Base-by-base conservation (phyloP, 164 flowering plant genomes). In the Vitis rupestris region DNA sequence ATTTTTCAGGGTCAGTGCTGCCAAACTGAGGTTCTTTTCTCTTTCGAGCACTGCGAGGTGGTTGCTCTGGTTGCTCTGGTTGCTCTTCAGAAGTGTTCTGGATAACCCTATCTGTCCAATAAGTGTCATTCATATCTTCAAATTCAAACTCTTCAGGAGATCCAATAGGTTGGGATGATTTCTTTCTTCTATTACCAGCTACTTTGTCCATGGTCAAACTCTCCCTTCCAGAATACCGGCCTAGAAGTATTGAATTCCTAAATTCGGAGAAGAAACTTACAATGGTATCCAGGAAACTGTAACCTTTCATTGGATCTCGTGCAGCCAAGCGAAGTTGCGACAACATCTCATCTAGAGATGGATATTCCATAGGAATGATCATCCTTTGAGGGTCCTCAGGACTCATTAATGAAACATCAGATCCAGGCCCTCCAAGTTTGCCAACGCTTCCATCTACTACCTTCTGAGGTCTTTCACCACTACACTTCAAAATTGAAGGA, bases 71-170 rank as follows among this genome's bases (percentile, higher is more conserved):
- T 6, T 44, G 49, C 13, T 75, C 57, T 17, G 78, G 70, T 67
- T 73, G 78, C 70, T 81, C 90, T 63, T 82, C 95, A 57, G 84
- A 71, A 64, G 77, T 79, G 65, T 76, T 74, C 69, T 83, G 84
- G 59, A 86, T 81, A 31, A 82, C 80, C 78, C 79, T 83, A 78
- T 88, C 89, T 48, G 87, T 82, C 88, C 88, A 88, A 55, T 85
- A 85, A 29, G 89, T 81, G 73, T 91, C 95, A 63, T 71, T 77
- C 67, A 78, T 80, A 64, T 82, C 91, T 62, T 78, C 83, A 61
- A 78, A 81, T 61, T 78, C 84, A 71, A 70, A 82, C 31, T 82
- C 70, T 71, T 84, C 89, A 52, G 86, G 64, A 31, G 81, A 66
- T 10, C 76, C 73, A 56, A 54, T 23, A 64, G 77, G 37, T 29